A percentile compares a stretch with the other conserved stretches of the same genome.
Evolutionary conservation across 768 basidiomycete genomes (phyloP).

Genomic region (Tulasnella sp.): DNA sequence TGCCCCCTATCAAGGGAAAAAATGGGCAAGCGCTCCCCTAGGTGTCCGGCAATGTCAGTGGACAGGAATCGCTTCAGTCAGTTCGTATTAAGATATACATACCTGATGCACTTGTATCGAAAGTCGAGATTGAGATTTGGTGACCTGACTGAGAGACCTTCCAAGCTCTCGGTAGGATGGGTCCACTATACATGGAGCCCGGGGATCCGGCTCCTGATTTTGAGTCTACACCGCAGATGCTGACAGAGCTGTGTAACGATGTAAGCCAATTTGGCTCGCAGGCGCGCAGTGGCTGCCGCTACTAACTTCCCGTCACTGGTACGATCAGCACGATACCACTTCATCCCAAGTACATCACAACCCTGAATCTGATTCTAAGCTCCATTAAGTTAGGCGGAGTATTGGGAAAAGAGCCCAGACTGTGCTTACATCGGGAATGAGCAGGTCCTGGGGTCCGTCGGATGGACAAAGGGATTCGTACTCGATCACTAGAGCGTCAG

Average conservation of each 20-base stretch:
- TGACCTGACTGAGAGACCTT: not conserved
- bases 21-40: too few relatives aligned
- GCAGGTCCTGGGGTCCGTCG: not conserved
- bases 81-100: rapidly evolving
- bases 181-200: too few relatives aligned
- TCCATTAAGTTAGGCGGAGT: not conserved
- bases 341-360: not conserved
- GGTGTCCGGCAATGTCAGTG: too few relatives aligned
- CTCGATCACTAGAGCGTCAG: not conserved
- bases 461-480: not conserved
- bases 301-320: too few relatives aligned
- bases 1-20: too few relatives aligned
- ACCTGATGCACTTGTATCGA: not conserved
- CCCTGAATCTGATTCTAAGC: not conserved
- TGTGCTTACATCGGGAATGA: not conserved
- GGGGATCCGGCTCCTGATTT: too few relatives aligned
- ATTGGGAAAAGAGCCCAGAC: too few relatives aligned
- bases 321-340: not conserved
- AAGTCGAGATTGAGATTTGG: not conserved
- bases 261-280: too few relatives aligned
- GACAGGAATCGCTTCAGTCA: too few relatives aligned
- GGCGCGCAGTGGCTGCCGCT: too few relatives aligned
- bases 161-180: not conserved
- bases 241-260: too few relatives aligned
- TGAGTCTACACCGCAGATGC: too few relatives aligned